phyloP scores from a whole-genome alignment of 2,329 filamentous ascomycete genomes.

The Corniculantispora saksenae region DNA sequence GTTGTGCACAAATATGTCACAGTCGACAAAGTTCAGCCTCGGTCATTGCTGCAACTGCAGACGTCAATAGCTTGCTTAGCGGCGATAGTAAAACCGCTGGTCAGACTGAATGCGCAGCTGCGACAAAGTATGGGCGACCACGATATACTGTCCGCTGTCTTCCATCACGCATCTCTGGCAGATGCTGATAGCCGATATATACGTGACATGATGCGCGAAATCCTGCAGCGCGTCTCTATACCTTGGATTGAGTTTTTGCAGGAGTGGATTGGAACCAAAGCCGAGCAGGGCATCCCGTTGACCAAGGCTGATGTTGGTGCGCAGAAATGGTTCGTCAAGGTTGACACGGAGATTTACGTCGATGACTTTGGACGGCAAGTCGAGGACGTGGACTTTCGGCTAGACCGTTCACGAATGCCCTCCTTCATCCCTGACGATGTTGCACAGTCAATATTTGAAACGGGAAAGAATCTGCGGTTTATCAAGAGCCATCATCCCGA shows the following conservation, averaged over 20 bases:
- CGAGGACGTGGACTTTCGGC: slow-evolving; percentile 60
- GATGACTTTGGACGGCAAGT: slow-evolving; percentile 62
- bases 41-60: slow-evolving; percentile 56
- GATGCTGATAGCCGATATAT: slow-evolving; percentile 65
- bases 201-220: slow-evolving; percentile 64
- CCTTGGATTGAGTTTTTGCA: slow-evolving; percentile 70
- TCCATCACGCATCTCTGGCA: slow-evolving; percentile 61
- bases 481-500: slow-evolving; percentile 69
- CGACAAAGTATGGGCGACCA: slow-evolving; percentile 54
- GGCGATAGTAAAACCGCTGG: slow-evolving; percentile 53
- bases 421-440: slow-evolving; percentile 71
- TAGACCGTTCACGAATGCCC: slow-evolving; percentile 68
- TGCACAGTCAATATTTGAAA: slow-evolving; percentile 73
- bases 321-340: slow-evolving; percentile 60
- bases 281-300: slow-evolving; percentile 56
- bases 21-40: slow-evolving; percentile 40
- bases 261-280: slow-evolving; percentile 72
- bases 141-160: slow-evolving; percentile 61
- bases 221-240: slow-evolving; percentile 61
- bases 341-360: slow-evolving; percentile 54
- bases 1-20: slow-evolving; percentile 53
- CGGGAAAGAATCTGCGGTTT: slow-evolving; percentile 73
- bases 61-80: slow-evolving; percentile 48
- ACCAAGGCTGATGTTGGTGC: slow-evolving; percentile 47
- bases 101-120: slow-evolving; percentile 50